Base-by-base conservation (phyloP, 1,139 yeast genomes). In the Debaryomyces psychrophilus region DNA sequence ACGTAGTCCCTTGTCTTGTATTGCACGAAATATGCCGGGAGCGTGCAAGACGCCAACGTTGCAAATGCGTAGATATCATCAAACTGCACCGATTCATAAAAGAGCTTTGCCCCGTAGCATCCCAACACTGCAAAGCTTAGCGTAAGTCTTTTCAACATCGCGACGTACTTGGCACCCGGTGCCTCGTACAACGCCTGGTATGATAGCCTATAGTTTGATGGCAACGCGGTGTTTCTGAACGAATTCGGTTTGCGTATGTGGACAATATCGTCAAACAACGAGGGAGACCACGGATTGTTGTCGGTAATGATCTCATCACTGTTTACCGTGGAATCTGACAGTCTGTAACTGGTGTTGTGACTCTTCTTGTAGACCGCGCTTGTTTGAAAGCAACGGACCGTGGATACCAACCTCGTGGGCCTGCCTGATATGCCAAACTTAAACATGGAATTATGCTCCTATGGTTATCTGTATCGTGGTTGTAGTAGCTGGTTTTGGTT, bases 1-100 rank as follows among this genome's bases (percentile, higher is more conserved):
- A 88, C 95, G 53, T 86, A 86, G 44, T 88, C 83, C 38, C 73
- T 71, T 2, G 90, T 81, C 47, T 83, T 73, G 58, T 74, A 82
- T 48, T 83, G 81, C 1, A 79, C 73, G 4, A 73, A 56, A 0
- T 79, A 77, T 2, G 76, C 76, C 0, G 89, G 88, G 1, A 73
- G 41, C 7, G 74, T 51, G 6, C 81, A 68, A 0, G 76, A 56
- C 0, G 64, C 50, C 1, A 76, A 59, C 14, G 79, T 68, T 4
- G 73, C 56, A 31, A 73, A 55, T 1, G 87, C 83, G 46, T 83
- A 71, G 25, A 76, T 64, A 17, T 78, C 81, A 37, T 85, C 83
- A 43, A 84, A 72, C 44, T 81, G 72, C 1, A 79, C 71, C n/a
- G 87, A 79, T 37, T 80, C 77, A 43, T 69, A 72, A 56, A 83